Conservation (phyloP, 2,329 filamentous ascomycete genomes). For the Calonectria ilicicola region DNA sequence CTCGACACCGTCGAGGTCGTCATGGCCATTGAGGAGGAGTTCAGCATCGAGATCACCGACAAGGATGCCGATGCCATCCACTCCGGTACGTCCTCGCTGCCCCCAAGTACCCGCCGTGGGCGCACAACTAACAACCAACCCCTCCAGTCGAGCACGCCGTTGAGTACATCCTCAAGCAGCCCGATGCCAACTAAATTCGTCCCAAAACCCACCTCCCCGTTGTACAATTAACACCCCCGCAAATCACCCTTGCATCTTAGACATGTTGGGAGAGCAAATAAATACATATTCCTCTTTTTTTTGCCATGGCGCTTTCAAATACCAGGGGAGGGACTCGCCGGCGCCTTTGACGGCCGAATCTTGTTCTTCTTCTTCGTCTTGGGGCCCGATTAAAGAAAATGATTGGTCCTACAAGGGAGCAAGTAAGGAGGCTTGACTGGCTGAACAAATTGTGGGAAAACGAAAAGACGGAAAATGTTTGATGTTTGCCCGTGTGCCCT, state of each 20-base stretch:
- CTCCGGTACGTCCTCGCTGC: conserved; percentile 76
- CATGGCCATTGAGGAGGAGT: conserved; percentile 98
- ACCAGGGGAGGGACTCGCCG: conserved; percentile 20
- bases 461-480: conserved; percentile 1
- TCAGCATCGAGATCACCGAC: conserved; percentile 96
- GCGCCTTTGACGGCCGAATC: neutral
- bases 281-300: conserved; percentile 4
- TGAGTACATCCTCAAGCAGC: conserved; percentile 92
- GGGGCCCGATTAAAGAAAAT: neutral
- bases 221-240: conserved; percentile 44
- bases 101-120: too few relatives aligned
- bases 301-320: conserved; percentile 16
- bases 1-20: conserved; percentile 99
- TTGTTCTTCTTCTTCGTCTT: neutral
- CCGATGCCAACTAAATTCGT: conserved; percentile 78
- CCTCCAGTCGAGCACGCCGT: conserved; percentile 88
- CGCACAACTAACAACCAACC: conserved; percentile 15
- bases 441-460: neutral
- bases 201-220: conserved; percentile 29
- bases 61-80: conserved; percentile 96
- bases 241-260: conserved; percentile 29
- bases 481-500: neutral
- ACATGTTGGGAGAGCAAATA: conserved; percentile 30
- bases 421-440: neutral
- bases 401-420: too few relatives aligned